Conservation (phyloP, 2,329 filamentous ascomycete genomes). For the Cercospora sp. region DNA sequence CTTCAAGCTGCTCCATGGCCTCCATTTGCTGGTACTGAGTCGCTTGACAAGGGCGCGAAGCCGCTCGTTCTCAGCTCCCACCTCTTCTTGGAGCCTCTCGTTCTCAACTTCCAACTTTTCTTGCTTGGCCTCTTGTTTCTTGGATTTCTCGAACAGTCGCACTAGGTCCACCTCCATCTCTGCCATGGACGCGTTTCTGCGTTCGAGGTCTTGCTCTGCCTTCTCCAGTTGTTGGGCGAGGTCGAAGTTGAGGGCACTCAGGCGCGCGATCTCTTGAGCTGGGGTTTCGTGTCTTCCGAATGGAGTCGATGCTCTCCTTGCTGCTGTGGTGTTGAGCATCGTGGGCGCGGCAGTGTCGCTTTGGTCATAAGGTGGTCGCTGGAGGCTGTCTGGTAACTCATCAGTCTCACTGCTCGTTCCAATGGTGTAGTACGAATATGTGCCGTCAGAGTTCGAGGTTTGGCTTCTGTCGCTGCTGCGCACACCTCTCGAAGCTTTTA, state of each 20-base stretch:
- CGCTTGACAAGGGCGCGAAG: neutral
- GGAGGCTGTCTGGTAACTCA: neutral
- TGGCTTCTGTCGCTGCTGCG: neutral
- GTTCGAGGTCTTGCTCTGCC: conserved; percentile 3
- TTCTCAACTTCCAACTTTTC: conserved; percentile 7
- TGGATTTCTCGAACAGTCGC: neutral
- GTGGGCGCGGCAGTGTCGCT: neutral
- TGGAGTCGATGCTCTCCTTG: neutral
- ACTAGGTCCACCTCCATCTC: neutral
- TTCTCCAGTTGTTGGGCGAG: conserved; percentile 4
- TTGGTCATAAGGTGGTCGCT: neutral
- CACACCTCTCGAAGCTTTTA: neutral
- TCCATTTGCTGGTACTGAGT: conserved; percentile 11
- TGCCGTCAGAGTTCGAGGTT: neutral
- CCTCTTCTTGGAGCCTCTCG: neutral
- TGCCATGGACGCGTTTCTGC: neutral
- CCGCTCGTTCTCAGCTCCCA: conserved; percentile 5
- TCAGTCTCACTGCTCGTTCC: neutral
- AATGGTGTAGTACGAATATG: neutral
- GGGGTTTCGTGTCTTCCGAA: neutral
- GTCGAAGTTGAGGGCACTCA: neutral
- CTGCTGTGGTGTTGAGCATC: neutral
- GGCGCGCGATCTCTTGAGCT: conserved; percentile 1
- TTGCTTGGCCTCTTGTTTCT: neutral
- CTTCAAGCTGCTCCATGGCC: conserved; percentile 4